phyloP scores from a whole-genome alignment of 2,329 filamentous ascomycete species.

The Scytalidium sp. region DNA sequence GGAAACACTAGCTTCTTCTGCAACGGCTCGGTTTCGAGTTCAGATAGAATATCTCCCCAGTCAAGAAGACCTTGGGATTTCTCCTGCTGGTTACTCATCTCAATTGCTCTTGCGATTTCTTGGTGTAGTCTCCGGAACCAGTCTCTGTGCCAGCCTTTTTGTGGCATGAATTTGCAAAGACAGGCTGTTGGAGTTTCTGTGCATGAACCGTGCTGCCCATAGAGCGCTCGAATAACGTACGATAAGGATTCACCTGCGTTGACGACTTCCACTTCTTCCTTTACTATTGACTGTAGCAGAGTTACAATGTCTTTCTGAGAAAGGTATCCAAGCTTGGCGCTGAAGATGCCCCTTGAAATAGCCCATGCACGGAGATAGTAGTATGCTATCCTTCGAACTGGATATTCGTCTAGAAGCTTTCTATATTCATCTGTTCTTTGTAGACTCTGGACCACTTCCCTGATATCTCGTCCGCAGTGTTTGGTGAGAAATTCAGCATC shows the following conservation, averaged over 20 bases:
- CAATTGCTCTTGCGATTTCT: not conserved
- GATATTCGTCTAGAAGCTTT: conserved; percentile 1
- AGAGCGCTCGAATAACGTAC: not conserved
- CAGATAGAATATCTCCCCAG: not conserved
- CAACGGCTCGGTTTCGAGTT: conserved; percentile 1
- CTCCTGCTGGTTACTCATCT: not conserved
- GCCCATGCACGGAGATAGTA: conserved; percentile 10
- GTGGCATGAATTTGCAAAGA: not conserved
- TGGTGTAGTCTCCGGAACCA: not conserved
- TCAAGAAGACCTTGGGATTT: not conserved
- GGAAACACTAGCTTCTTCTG: conserved; percentile 3
- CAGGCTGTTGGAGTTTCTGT: not conserved
- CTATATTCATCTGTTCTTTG: not conserved
- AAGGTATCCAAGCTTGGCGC: not conserved
- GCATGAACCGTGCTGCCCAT: not conserved
- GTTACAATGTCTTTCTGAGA: not conserved
- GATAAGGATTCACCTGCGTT: not conserved
- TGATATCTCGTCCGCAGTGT: not conserved
- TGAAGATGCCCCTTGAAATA: conserved; percentile 4
- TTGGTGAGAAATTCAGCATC: not conserved
- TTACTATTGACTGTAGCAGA: not conserved
- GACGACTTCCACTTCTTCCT: not conserved
- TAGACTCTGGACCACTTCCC: not conserved
- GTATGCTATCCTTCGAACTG: conserved; percentile 1
- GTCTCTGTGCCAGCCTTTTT: not conserved